Evolutionary conservation across 1,284 basidiomycete genomes (phyloP).

Genomic region (Boletus chippewaensis): DNA sequence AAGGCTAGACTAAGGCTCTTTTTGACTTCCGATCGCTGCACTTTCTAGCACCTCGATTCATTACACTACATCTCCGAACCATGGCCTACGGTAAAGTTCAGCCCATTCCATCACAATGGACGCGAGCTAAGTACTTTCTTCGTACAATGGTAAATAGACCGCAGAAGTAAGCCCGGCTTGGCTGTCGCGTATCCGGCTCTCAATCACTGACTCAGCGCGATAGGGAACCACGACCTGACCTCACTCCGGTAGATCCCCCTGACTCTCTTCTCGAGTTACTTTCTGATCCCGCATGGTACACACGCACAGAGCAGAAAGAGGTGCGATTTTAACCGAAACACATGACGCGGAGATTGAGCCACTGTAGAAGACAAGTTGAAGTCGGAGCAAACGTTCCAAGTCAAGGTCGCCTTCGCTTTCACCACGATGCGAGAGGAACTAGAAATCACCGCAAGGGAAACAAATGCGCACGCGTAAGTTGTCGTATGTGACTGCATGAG

Average conservation of each 20-base stretch:
- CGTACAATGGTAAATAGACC: conserved; percentile 5
- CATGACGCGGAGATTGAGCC: not conserved
- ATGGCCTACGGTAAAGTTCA: conserved; percentile 22
- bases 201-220: conserved; percentile 1
- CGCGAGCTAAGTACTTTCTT: conserved; percentile 7
- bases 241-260: conserved; percentile 15
- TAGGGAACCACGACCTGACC: conserved; percentile 14
- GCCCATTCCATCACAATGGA: not conserved
- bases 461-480: conserved; percentile 25
- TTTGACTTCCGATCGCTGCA: too few relatives aligned
- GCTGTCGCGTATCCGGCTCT: not conserved
- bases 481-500: not conserved
- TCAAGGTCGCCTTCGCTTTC: conserved; percentile 19
- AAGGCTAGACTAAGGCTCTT: too few relatives aligned
- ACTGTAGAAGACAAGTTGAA: conserved; percentile 8
- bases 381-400: conserved; percentile 23
- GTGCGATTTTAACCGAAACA: conserved; percentile 5
- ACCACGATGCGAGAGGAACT: conserved; percentile 14
- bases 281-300: conserved; percentile 5
- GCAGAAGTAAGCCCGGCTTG: conserved; percentile 14
- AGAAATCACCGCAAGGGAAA: conserved; percentile 17
- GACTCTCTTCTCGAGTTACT: not conserved
- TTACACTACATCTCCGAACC: not conserved
- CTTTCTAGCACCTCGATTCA: not conserved
- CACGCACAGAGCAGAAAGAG: conserved; percentile 13